phyloP scores from a whole-genome alignment of 139 green algal genomes.

The Haematococcus lacustris region DNA sequence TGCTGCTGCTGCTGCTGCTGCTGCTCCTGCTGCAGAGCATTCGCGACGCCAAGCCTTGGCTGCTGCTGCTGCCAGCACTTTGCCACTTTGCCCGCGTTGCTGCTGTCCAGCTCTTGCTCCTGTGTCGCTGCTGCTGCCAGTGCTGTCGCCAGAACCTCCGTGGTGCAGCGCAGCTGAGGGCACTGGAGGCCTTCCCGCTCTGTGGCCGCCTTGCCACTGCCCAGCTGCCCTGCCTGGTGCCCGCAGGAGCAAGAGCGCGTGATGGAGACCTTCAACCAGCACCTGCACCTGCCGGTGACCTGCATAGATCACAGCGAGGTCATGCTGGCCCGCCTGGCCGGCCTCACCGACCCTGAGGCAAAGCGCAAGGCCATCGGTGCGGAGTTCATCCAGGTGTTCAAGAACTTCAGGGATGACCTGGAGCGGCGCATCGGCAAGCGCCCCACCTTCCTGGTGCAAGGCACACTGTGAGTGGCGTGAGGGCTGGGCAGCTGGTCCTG shows the following conservation, averaged over 20 bases:
- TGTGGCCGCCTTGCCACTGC: too few relatives aligned
- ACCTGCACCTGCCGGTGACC: conserved; percentile 96
- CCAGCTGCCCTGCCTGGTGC: background rate
- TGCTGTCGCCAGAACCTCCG: too few relatives aligned
- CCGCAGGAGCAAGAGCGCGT: conserved; percentile 86
- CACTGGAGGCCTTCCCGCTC: too few relatives aligned
- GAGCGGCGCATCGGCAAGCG: conserved; percentile 63
- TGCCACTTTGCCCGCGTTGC: too few relatives aligned
- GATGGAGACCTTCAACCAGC: conserved; percentile 89
- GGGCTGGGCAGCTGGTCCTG: too few relatives aligned
- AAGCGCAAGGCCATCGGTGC: conserved; percentile 97
- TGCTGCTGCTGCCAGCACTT: too few relatives aligned
- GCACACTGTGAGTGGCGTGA: conserved; percentile 26
- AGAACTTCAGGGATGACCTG: conserved; percentile 71
- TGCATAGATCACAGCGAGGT: conserved; percentile 74
- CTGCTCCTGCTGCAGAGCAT: too few relatives aligned
- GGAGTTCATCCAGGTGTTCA: conserved; percentile 92
- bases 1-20: too few relatives aligned
- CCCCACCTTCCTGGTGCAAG: conserved; percentile 79
- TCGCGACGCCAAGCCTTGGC: too few relatives aligned
- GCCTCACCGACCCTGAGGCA: conserved; percentile 86
- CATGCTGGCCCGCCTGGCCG: conserved; percentile 54
- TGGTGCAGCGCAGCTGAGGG: too few relatives aligned
- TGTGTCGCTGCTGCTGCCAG: too few relatives aligned
- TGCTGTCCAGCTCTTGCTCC: too few relatives aligned